Evolutionary conservation across 768 basidiomycete species (phyloP), one percentile per base, ranked within the genome.

Genomic region (Rhodotorula graminis): DNA sequence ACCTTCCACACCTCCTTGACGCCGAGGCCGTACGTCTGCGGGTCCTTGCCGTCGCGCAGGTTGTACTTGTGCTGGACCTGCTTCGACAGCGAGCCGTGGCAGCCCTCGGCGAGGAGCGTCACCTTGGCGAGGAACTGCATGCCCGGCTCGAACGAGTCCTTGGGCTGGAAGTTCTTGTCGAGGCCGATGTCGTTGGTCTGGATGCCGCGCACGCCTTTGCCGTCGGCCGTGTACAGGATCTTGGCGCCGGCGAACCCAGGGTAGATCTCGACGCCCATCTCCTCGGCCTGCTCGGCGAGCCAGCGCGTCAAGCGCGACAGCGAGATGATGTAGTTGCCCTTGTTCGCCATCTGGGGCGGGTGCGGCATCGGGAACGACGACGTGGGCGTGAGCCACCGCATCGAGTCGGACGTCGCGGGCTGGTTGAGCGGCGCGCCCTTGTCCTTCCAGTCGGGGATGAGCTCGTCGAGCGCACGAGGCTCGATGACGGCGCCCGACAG

Each of bases 1-100:
- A 99, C 88, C 50, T 90, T 87, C 96, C 96, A 98, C 3, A 98
- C 93, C 81, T 99, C 95, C 84, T 99, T 98, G 64, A 98, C 83
- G 7, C 96, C 96, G 68, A 99, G 87, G 0, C 90, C 96, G 77
- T 97, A 98, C 7, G 95, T 98, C 83, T 98, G 96, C 4, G 90
- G 89, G 81, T 95, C 89, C 82, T 80, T 77, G n/a, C 82, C 78
- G 82, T 86, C 73, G 47, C 93, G 83, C 18, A 98, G 83, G 63
- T 88, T 83, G 82, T 93, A 95, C 77, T 87, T 85, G 31, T 84
- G 84, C 68, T 91, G 87, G 7, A 88, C 86, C 64, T 88, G 84
- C 81, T 98, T 95, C 8, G 90, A 87, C 21, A 98, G 84, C 12
- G 89, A 90, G 0, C 96, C 96, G 73, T 97, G 95, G 6, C 93